Conservation (phyloP, 495 filamentous ascomycete species). For the Aspergillus bertholletiae region DNA sequence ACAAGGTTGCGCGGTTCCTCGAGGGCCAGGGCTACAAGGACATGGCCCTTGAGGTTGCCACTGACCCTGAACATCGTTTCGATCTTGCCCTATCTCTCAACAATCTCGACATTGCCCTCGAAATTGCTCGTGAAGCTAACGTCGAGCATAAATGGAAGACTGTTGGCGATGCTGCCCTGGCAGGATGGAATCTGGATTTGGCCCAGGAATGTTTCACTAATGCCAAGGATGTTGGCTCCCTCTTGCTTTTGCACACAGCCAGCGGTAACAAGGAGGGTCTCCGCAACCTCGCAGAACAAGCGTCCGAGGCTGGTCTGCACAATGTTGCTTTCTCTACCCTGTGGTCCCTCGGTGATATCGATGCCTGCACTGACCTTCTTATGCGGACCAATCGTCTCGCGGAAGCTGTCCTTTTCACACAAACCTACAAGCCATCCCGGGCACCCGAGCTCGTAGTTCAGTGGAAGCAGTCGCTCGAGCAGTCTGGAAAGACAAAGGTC, state of each 20-base stretch:
- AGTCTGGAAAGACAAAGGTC: slow-evolving; percentile 76
- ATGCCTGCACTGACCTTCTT: slow-evolving; percentile 78
- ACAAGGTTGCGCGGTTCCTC: slow-evolving; percentile 96
- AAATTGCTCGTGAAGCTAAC: slow-evolving; percentile 78
- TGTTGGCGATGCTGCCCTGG: slow-evolving; percentile 85
- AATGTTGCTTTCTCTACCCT: slow-evolving; percentile 90
- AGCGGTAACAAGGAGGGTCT: slow-evolving; percentile 74
- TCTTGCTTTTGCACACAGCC: slow-evolving; percentile 82
- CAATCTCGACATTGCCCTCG: slow-evolving; percentile 77
- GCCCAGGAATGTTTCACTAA: slow-evolving; percentile 90
- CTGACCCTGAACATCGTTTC: slow-evolving; percentile 94
- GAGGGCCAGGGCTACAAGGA: slow-evolving; percentile 98
- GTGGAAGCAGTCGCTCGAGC: slow-evolving; percentile 82
- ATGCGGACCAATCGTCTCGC: slow-evolving; percentile 71
- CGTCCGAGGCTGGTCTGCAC: slow-evolving; percentile 71
- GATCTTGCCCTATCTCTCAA: slow-evolving; percentile 83
- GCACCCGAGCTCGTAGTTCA: slow-evolving; percentile 60
- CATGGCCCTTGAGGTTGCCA: slow-evolving; percentile 90
- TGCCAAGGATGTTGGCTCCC: slow-evolving; percentile 83
- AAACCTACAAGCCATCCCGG: slow-evolving; percentile 89
- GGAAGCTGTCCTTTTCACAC: slow-evolving; percentile 85
- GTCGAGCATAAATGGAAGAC: slow-evolving; percentile 97
- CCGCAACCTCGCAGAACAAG: slow-evolving; percentile 64
- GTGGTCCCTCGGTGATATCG: slow-evolving; percentile 82
- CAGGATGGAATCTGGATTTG: slow-evolving; percentile 79